A percentile compares a stretch with the other conserved stretches of the same genome.
phyloP scores from a whole-genome alignment of 2,329 filamentous ascomycete genomes.

The Aspergillus piperis region DNA sequence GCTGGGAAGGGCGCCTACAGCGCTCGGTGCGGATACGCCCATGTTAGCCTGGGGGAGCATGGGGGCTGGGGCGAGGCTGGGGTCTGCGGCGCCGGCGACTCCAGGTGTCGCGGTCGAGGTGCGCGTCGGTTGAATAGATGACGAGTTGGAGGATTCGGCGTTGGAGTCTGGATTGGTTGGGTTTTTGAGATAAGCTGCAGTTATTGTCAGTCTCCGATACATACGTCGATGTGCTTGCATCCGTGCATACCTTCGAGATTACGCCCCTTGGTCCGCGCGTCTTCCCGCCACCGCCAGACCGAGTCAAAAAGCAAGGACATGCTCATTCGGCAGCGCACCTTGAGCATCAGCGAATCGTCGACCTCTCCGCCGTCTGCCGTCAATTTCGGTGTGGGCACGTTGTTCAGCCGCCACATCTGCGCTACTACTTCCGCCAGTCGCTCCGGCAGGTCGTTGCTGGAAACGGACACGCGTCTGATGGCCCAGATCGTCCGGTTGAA shows the following conservation, averaged over 20 bases:
- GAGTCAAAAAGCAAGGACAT: slow-evolving; percentile 68
- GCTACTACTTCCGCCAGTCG: slow-evolving; percentile 66
- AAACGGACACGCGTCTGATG: slow-evolving; percentile 61
- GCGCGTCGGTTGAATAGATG: slow-evolving; percentile 51
- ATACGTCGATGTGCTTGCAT: neutral
- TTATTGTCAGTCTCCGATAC: slow-evolving; percentile 14
- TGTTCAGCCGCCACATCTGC: slow-evolving; percentile 62
- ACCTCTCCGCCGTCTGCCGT: slow-evolving; percentile 32
- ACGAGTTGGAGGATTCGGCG: slow-evolving; percentile 70
- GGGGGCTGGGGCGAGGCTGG: slow-evolving; percentile 45
- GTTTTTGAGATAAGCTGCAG: slow-evolving; percentile 70
- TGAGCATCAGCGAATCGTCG: slow-evolving; percentile 58
- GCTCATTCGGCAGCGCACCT: slow-evolving; percentile 66
- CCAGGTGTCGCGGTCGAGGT: slow-evolving; percentile 40
- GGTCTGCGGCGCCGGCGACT: slow-evolving; percentile 40
- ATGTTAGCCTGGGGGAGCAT: slow-evolving; percentile 36
- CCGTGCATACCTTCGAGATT: slow-evolving; percentile 69
- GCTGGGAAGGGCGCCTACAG: slow-evolving; percentile 35
- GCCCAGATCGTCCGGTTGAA: slow-evolving; percentile 62
- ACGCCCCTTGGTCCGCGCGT: slow-evolving; percentile 67
- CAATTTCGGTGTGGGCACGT: slow-evolving; percentile 32
- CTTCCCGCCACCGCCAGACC: slow-evolving; percentile 67
- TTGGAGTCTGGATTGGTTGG: slow-evolving; percentile 82
- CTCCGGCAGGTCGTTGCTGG: slow-evolving; percentile 64
- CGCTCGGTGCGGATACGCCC: slow-evolving; percentile 29